Evolutionary conservation across 441 rosid genomes (phyloP).

Genomic region (Adansonia rubrostipa): DNA sequence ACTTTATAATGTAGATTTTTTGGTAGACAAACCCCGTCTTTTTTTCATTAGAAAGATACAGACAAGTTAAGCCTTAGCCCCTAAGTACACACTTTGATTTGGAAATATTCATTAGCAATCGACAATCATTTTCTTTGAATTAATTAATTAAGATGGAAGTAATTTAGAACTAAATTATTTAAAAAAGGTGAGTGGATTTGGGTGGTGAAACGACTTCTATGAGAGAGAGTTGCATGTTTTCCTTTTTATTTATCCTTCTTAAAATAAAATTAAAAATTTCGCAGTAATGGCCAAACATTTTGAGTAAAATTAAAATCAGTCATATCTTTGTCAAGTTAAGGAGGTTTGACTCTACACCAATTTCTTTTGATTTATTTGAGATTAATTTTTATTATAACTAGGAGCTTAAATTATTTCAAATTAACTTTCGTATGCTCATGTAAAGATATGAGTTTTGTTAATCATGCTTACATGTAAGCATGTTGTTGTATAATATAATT

Average conservation of each 20-base stretch:
- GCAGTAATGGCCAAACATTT: neutral
- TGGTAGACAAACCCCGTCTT: neutral
- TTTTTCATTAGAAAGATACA: neutral
- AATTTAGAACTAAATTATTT: no score
- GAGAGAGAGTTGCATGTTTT: no score
- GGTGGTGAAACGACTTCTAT: no score
- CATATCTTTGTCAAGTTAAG: neutral
- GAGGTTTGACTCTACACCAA: neutral
- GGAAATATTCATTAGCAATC: no score
- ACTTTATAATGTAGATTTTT: neutral
- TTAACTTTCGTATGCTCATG: neutral
- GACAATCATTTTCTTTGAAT: no score
- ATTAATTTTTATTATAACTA: no score
- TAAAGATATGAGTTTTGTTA: neutral
- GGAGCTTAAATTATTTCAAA: no score
- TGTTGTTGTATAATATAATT: neutral
- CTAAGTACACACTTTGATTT: neutral
- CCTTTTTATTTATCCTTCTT: no score
- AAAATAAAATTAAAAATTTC: no score
- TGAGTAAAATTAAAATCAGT: no score
- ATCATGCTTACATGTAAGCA: neutral
- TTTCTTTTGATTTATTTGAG: neutral
- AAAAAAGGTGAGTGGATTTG: no score
- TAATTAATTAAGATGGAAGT: no score
- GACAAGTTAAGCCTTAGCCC: neutral